Base-by-base conservation (phyloP, 2,329 filamentous ascomycete species). In the Phialocephala sp. region DNA sequence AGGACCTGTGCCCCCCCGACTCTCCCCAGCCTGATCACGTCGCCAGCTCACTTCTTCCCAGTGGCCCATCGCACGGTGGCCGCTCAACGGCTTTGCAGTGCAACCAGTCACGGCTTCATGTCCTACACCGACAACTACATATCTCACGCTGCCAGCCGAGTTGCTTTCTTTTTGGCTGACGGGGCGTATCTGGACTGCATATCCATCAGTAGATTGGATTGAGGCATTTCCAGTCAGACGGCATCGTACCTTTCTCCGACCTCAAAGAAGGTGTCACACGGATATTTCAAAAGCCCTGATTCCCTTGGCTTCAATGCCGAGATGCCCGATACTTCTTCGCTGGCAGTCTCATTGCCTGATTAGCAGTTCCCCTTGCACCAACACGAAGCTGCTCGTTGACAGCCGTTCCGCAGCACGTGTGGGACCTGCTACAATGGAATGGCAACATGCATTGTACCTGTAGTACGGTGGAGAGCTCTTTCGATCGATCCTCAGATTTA, bases 171-270 rank as follows among this genome's bases (percentile, higher is more conserved):
- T 63, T 54, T 57, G 11, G 50, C 57, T 59, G 50, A 32, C 50
- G n/a, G 58, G 63, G 63, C 55, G 54, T 67, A 41, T 35, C 39
- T 47, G 55, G 43, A 35, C 37, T 60, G 59, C 55, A 64, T 55
- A 41, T 12, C 27, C 14, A 43, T 20, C 20, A 54, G 36, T 22
- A 55, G 56, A 18, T 36, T 45, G 45, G 18, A 27, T 50, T 61
- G 68, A 69, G 67, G 65, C 58, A 69, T 67, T 65, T 64, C 54
- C 59, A 65, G 63, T 59, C 43, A 61, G 60, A 62, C 58, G 60
- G 59, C 22, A 39, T 50, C 35, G 65, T 67, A 65, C 65, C 62
- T 62, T 62, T 59, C 58, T 35, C 20, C 57, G 59, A 9, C n/a
- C n/a, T 39, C 3, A 43, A 41, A 59, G 60, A 50, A 50, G 59